Percentiles rank a stretch among this genome's conserved stretches.
phyloP scores from a whole-genome alignment of 345 rosid genomes.

The Gossypium longicalyx region DNA sequence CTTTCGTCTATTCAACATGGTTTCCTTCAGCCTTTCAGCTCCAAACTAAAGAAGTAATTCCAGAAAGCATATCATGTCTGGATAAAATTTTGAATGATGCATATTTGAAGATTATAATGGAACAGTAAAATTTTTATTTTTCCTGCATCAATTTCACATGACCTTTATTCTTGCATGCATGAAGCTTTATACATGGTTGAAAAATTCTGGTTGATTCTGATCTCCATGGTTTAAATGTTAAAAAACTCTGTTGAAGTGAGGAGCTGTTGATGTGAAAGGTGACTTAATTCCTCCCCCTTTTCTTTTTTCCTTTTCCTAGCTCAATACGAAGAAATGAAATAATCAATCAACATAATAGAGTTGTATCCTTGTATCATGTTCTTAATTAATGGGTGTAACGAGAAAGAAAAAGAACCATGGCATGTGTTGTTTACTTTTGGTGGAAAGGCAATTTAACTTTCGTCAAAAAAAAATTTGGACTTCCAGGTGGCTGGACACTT shows the following conservation, averaged over 20 bases:
- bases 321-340: background rate
- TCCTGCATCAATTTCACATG: background rate
- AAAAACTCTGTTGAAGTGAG: no score
- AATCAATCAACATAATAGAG: background rate
- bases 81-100: background rate
- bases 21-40: conserved; percentile 6
- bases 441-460: conserved; percentile 3
- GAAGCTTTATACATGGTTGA: background rate
- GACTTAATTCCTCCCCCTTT: background rate
- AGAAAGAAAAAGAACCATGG: background rate
- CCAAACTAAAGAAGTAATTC: background rate
- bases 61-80: background rate
- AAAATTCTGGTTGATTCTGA: background rate
- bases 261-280: background rate
- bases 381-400: background rate
- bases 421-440: background rate
- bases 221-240: background rate
- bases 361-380: background rate
- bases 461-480: conserved; percentile 10
- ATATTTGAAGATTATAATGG: background rate
- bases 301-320: background rate
- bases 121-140: background rate
- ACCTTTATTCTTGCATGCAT: background rate
- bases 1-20: background rate
- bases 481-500: conserved; percentile 86